phyloP scores from a whole-genome alignment of 164 flowering plant species.

The Nelumbo lutea region DNA sequence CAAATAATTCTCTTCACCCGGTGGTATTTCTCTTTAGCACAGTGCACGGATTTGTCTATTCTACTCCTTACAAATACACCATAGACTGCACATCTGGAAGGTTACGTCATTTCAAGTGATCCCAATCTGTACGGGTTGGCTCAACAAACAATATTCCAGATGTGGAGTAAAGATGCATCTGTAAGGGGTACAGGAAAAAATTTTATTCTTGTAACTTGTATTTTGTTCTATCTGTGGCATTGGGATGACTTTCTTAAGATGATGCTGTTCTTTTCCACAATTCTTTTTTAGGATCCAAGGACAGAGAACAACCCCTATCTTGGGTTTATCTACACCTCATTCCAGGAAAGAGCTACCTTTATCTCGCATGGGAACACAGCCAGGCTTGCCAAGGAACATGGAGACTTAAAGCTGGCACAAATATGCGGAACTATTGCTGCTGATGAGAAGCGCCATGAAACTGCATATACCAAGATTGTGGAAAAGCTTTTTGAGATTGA shows the following conservation, averaged over 20 bases:
- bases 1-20: too few relatives aligned
- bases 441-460: constrained; percentile 77
- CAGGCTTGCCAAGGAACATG: constrained; percentile 54
- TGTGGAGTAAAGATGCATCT: too few relatives aligned
- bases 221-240: too few relatives aligned
- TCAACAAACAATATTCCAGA: too few relatives aligned
- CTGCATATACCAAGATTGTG: constrained; percentile 55
- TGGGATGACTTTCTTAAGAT: not conserved
- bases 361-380: constrained; percentile 80
- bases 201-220: too few relatives aligned
- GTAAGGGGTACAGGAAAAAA: too few relatives aligned
- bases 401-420: constrained; percentile 64
- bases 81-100: too few relatives aligned
- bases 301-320: constrained; percentile 79
- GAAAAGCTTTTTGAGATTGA: constrained; percentile 74
- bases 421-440: constrained; percentile 74
- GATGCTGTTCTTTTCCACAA: not conserved
- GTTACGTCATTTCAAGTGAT: too few relatives aligned
- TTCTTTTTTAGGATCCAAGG: constrained; percentile 45
- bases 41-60: too few relatives aligned
- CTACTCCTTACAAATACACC: too few relatives aligned
- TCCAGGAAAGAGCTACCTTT: constrained; percentile 77
- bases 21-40: too few relatives aligned
- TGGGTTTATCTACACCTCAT: constrained; percentile 75
- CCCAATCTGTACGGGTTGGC: too few relatives aligned